A percentile compares a stretch with the other conserved stretches of the same genome.
Evolutionary conservation across 164 flowering plant genomes (phyloP).

Genomic region (Nymphaea colorata): DNA sequence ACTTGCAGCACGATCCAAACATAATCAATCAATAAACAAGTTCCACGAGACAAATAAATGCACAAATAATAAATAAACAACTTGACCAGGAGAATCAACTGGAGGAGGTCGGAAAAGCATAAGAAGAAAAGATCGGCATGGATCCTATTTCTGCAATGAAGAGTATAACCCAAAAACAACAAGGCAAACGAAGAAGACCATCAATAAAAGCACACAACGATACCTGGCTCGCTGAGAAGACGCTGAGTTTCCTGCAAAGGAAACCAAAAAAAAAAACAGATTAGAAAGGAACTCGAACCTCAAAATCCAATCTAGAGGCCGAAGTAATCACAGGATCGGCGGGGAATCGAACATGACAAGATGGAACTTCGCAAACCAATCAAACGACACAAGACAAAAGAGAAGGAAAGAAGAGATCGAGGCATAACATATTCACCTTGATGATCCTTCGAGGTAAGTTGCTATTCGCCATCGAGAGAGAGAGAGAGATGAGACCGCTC

Average conservation of each 20-base stretch:
- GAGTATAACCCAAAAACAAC: too few species aligned
- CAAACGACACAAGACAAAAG: background rate
- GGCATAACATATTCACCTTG: constrained; percentile 28
- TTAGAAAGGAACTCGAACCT: background rate
- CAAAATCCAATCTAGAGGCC: constrained; percentile 3
- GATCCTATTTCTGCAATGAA: too few species aligned
- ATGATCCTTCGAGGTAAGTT: constrained; percentile 58
- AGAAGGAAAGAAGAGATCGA: constrained; percentile 3
- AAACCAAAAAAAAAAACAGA: constrained; percentile 5
- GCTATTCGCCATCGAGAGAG: constrained; percentile 21
- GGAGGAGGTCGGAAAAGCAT: too few species aligned
- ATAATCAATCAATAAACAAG: too few species aligned
- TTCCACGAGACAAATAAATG: too few species aligned
- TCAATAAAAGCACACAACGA: background rate
- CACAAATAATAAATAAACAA: too few species aligned
- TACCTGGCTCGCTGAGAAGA: constrained; percentile 85
- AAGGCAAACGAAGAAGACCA: too few species aligned
- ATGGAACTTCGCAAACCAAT: constrained; percentile 3
- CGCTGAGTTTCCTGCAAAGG: constrained; percentile 75
- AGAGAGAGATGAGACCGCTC: background rate
- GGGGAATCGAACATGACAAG: background rate
- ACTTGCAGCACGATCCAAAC: too few species aligned
- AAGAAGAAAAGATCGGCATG: too few species aligned
- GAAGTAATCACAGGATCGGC: constrained; percentile 1
- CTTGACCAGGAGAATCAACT: too few species aligned